These are phyloP conservation scores for Tylopilus sp. DNA, from an alignment of 768 basidiomycete species.

Conservation along the genomic window DNA sequence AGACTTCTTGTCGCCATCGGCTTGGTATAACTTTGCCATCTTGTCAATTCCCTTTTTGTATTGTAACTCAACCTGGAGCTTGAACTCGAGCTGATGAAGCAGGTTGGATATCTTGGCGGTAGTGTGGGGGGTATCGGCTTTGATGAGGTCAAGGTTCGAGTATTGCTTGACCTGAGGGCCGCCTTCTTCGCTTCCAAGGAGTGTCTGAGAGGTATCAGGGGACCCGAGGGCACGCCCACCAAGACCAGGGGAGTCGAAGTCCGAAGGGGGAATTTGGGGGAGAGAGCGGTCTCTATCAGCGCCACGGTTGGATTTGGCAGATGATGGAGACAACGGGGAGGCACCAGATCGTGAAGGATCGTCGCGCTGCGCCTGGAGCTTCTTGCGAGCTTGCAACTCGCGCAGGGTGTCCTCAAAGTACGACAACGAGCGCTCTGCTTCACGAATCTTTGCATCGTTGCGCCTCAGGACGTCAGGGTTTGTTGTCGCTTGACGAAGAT, in stretches of 20 bases:
- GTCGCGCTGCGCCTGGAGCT: slow-evolving; percentile 52
- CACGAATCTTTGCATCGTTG: slow-evolving; percentile 82
- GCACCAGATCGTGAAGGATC: slow-evolving; percentile 55
- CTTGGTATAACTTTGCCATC: slow-evolving; percentile 95
- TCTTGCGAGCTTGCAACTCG: slow-evolving; percentile 77
- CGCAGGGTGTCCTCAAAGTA: slow-evolving; percentile 87
- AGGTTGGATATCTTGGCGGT: slow-evolving; percentile 95
- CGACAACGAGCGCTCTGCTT: slow-evolving; percentile 76
- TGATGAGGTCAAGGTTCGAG: slow-evolving; percentile 89
- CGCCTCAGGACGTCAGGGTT: slow-evolving; percentile 83
- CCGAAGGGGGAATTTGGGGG: slow-evolving; percentile 51
- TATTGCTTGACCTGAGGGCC: slow-evolving; percentile 60
- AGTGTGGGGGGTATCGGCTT: slow-evolving; percentile 95
- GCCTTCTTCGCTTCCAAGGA: slow-evolving; percentile 37
- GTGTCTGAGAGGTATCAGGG: slow-evolving; percentile 39
- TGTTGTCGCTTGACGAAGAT: slow-evolving; percentile 74
- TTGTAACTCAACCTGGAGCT: slow-evolving; percentile 96
- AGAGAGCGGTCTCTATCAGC: slow-evolving; percentile 34
- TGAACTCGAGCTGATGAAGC: slow-evolving; percentile 99
- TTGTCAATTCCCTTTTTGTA: slow-evolving; percentile 99
- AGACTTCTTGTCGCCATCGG: slow-evolving; percentile 96
- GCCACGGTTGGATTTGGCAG: slow-evolving; percentile 15
- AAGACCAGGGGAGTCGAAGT: slow-evolving; percentile 36
- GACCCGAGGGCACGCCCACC: slow-evolving; percentile 36
- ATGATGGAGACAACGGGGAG: slow-evolving; percentile 29